Base-by-base conservation (phyloP, 2,329 filamentous ascomycete species). In the Trichothecium roseum region DNA sequence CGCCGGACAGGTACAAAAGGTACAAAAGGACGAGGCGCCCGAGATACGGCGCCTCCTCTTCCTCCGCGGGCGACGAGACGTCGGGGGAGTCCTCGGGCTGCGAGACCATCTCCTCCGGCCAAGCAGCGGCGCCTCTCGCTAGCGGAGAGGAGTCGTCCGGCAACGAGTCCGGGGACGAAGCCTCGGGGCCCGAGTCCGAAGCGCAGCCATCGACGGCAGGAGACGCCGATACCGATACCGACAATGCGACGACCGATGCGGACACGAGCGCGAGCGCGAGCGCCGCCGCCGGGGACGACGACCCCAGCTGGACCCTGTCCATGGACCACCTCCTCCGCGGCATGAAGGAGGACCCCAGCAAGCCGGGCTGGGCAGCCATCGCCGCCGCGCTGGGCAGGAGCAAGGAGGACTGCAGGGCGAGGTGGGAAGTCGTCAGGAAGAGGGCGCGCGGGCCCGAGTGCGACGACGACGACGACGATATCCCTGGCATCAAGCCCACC, bases 391-490 rank as follows among this genome's bases (percentile, higher is more conserved):
- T 62, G 3, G 38, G 44, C n/a, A 47, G 44, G 6, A 29, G 30
- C 18, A 57, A 52, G 37, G 45, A 42, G 6, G 52, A 59, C 3
- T 46, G 50, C 22, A 51, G 48, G 37, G 41, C 45, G 15, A 54
- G 56, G 4, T 62, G 54, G 55, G 47, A 51, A 26, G 31, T 44
- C n/a, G 47, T 60, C 27, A 47, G 52, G 37, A 37, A 47, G n/a
- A 42, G 45, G 36, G 12, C 38, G 28, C 16, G 27, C 16, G 20
- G 36, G 8, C 26, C 18, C 18, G 17, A 32, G 13, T 18, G 18
- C 15, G 27, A 34, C 14, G n/a, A 37, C 22, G 31, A 37, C 5
- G 38, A 40, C 18, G 27, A 30, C 14, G 31, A 41, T 2, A 33
- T 40, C 24, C 44, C 44, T n/a, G 40, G 39, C 15, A 42, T n/a